phyloP scores from a whole-genome alignment of 768 basidiomycete species.

The Rhodotorula graminis region DNA sequence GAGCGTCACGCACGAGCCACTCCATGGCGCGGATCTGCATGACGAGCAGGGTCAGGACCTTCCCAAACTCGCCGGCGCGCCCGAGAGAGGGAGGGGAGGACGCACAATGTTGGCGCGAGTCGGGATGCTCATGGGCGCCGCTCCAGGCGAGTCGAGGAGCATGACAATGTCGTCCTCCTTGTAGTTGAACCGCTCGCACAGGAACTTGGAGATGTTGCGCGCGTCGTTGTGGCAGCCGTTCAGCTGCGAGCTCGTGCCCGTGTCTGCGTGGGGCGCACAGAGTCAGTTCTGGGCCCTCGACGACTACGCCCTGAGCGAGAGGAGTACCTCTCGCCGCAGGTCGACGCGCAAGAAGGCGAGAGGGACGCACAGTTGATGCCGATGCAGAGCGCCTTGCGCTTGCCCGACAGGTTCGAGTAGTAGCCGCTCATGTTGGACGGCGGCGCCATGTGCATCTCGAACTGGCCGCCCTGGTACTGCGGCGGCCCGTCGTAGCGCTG shows the following conservation, averaged over 20 bases:
- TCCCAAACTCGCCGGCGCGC: background rate
- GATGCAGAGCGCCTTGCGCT: slow-evolving; percentile 80
- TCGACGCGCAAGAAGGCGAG: too few relatives aligned
- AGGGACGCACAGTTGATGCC: slow-evolving; percentile 60
- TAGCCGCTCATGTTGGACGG: slow-evolving; percentile 22
- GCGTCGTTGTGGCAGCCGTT: slow-evolving; percentile 91
- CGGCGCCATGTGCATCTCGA: slow-evolving; percentile 35
- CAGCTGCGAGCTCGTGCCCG: slow-evolving; percentile 58
- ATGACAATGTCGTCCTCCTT: slow-evolving; percentile 74
- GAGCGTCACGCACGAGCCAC: slow-evolving; percentile 81
- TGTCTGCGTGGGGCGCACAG: slow-evolving; percentile 45
- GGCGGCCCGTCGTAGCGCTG: slow-evolving; percentile 24
- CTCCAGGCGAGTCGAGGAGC: slow-evolving; percentile 67
- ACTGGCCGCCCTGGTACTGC: slow-evolving; percentile 39
- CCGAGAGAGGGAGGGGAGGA: too few relatives aligned
- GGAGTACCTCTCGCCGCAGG: too few relatives aligned
- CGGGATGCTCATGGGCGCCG: slow-evolving; percentile 61
- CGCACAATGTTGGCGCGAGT: slow-evolving; percentile 75
- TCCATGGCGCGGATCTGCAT: slow-evolving; percentile 69
- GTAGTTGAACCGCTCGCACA: slow-evolving; percentile 55
- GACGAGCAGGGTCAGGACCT: background rate
- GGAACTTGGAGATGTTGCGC: slow-evolving; percentile 69
- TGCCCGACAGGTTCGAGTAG: slow-evolving; percentile 54
- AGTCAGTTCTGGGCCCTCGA: too few relatives aligned
- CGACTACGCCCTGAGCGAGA: too few relatives aligned